Conservation (phyloP, 345 rosid species). For the Arabis hirsuta region DNA sequence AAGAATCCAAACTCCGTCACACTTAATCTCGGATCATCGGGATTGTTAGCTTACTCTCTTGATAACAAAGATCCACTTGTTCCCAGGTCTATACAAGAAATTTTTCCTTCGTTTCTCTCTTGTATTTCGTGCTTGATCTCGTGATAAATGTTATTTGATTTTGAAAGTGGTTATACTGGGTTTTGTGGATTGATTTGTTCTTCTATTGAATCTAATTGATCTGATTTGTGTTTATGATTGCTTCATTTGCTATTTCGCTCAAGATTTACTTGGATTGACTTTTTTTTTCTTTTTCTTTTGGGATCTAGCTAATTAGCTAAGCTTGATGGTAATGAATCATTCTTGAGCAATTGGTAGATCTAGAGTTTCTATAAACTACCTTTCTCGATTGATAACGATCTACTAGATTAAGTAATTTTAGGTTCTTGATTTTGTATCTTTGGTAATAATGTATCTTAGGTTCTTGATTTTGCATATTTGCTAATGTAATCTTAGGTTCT, state of each 20-base stretch:
- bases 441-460: background rate
- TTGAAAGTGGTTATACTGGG: background rate
- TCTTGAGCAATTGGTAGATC: background rate
- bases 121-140: conserved; percentile 15
- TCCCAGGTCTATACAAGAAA: conserved; percentile 57
- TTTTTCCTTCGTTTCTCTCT: conserved; percentile 2
- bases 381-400: no score
- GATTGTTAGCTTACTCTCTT: conserved; percentile 71
- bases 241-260: background rate
- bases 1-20: conserved; percentile 61
- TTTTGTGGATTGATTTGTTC: background rate
- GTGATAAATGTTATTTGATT: background rate
- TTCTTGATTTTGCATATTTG: no score
- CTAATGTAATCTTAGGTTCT: background rate
- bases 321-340: background rate
- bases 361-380: no score
- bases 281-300: background rate
- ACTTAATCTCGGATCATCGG: conserved; percentile 79
- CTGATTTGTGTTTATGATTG: background rate
- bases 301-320: background rate
- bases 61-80: conserved; percentile 72
- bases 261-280: conserved; percentile 26
- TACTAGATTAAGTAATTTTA: background rate
- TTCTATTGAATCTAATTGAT: background rate
- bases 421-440: conserved; percentile 2